Base-by-base conservation (phyloP, 495 filamentous ascomycete species). In the Aspergillus heteromorphus region DNA sequence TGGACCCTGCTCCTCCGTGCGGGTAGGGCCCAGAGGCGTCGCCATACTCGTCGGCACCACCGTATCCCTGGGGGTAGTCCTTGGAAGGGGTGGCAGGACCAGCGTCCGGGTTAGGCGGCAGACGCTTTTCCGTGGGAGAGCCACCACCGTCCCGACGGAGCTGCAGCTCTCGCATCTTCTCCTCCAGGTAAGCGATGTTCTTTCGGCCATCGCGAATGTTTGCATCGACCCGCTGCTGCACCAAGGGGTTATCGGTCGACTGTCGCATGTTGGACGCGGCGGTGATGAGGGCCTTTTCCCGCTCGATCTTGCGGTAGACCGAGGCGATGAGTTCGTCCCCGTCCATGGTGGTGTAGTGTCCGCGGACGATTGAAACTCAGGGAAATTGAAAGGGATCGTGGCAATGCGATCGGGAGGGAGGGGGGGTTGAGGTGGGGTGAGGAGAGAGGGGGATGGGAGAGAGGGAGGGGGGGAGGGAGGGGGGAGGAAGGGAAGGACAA, bases 291-390 rank as follows among this genome's bases (percentile, higher is more conserved):
- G 87, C 87, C 79, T 92, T 91, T 72, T 99, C 95, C 70, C 93
- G 83, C 79, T 97, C 91, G 73, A 97, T 97, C 89, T 99, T 97
- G 75, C 84, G 87, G 75, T 87, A 83, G 77, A 97, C 89, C 74
- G 92, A 87, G 73, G 79, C 81, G 74, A 92, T 83, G 62, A 88
- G 83, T 63, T 91, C 87, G 62, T 95, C 90, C 71, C 72, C 72
- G 54, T 75, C 74, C 74, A 77, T 77, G 63, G 59, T 76, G 72
- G 57, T n/a, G n/a, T n/a, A 60, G 29, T 43, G 47, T 47, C 40
- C 48, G 34, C 45, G 30, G 20, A 16, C 48, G 29, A 43, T 21
- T 42, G 27, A 9, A 45, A 47, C 43, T 27, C 5, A 45, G 45
- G 30, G 48, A 38, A 43, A 30, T 27, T 7, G 51, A 42, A 42